A percentile compares a stretch with the other conserved stretches of the same genome.
Evolutionary conservation across 2,329 filamentous ascomycete species (phyloP).

Genomic region (Aspergillus novoparasiticus): DNA sequence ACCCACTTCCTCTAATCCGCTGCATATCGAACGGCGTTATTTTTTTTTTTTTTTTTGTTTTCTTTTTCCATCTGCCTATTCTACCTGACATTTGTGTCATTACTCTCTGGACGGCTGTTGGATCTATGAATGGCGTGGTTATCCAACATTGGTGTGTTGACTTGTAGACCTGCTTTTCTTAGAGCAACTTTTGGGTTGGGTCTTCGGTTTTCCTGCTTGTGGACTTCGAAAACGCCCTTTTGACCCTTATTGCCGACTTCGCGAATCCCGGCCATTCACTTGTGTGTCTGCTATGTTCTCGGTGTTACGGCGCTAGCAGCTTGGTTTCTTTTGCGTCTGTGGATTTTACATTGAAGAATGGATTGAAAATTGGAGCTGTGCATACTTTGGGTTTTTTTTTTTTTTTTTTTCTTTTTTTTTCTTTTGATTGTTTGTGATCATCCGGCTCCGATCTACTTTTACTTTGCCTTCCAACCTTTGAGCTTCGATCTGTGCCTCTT

Average conservation of each 20-base stretch:
- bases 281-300: constrained; percentile 18
- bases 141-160: constrained; percentile 23
- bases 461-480: constrained; percentile 19
- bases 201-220: constrained; percentile 5
- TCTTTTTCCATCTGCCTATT: not conserved
- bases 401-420: not conserved
- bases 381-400: not conserved
- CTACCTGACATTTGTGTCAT: constrained; percentile 12
- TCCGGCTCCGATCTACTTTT: constrained; percentile 27
- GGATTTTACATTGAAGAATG: constrained; percentile 15
- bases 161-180: constrained; percentile 26
- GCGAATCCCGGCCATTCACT: constrained; percentile 8
- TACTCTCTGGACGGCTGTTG: constrained; percentile 23
- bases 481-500: constrained; percentile 17
- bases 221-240: not conserved
- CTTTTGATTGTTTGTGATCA: constrained; percentile 8
- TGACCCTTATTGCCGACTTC: not conserved
- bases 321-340: constrained; percentile 18
- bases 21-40: constrained; percentile 35
- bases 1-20: constrained; percentile 93
- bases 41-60: constrained; percentile 17
- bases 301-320: constrained; percentile 23
- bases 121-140: constrained; percentile 25
- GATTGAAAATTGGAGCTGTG: constrained; percentile 16
- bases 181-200: constrained; percentile 26